Evolutionary conservation across 176 grass and related monocot genomes (phyloP).

Genomic region (Carex myosuroides): DNA sequence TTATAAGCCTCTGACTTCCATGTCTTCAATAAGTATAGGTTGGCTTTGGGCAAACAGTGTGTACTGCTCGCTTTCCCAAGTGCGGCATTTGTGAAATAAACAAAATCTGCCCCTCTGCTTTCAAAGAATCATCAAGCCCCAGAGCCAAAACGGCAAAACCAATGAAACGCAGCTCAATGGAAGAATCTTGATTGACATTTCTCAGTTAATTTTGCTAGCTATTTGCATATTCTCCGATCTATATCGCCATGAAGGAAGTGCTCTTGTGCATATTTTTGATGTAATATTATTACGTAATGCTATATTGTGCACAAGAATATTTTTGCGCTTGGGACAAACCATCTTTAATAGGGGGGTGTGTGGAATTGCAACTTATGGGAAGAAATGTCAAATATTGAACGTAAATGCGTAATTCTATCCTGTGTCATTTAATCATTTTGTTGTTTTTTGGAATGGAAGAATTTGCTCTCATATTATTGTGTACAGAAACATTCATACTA

Average conservation of each 20-base stretch:
- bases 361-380: not conserved
- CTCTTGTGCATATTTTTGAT: slow-evolving; percentile 7
- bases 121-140: slow-evolving; percentile 66
- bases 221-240: not conserved
- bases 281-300: not conserved
- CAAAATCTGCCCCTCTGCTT: slow-evolving; percentile 74
- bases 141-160: slow-evolving; percentile 48
- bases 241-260: not conserved
- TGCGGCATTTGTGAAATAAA: slow-evolving; percentile 64
- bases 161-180: slow-evolving; percentile 30
- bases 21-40: slow-evolving; percentile 42
- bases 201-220: not conserved
- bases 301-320: not conserved
- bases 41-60: slow-evolving; percentile 95
- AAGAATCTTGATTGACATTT: slow-evolving; percentile 22
- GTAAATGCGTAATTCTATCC: too few relatives aligned
- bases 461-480: not conserved
- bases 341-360: not conserved
- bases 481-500: not conserved
- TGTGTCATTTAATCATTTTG: not conserved
- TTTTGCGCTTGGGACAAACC: not conserved
- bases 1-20: not conserved
- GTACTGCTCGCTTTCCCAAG: slow-evolving; percentile 66
- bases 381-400: not conserved
- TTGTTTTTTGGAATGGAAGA: not conserved